Percentiles rank a stretch among this genome's conserved stretches.
These are phyloP conservation scores for Rhododendron henanense DNA, from an alignment of 148 eudicot species.

Conservation along the genomic window DNA sequence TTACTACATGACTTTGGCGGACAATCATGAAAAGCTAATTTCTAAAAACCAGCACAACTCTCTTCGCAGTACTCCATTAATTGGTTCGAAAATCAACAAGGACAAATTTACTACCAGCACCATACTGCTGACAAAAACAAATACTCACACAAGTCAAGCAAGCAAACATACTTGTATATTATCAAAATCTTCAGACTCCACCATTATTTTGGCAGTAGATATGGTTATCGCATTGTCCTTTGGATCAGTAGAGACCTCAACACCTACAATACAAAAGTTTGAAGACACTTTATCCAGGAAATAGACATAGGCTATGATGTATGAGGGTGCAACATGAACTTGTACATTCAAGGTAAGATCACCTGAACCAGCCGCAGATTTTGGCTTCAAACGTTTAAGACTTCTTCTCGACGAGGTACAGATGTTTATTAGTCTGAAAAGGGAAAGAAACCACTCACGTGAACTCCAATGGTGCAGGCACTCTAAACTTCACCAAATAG, in stretches of 20 bases:
- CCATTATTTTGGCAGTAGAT: constrained; percentile 47
- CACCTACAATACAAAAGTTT: constrained; percentile 28
- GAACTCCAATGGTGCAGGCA: no score
- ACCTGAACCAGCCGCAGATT: constrained; percentile 58
- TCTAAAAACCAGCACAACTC: background rate
- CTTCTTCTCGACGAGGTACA: constrained; percentile 23
- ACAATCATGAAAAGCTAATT: background rate
- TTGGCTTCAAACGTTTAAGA: constrained; percentile 32
- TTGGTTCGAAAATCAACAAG: background rate
- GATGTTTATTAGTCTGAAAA: constrained; percentile 15
- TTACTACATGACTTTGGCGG: background rate
- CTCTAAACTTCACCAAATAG: background rate
- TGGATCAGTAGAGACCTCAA: constrained; percentile 42
- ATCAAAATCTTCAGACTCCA: constrained; percentile 58
- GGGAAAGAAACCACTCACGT: background rate
- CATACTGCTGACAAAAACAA: background rate
- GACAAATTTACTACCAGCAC: background rate
- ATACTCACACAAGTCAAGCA: background rate
- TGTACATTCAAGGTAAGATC: constrained; percentile 5
- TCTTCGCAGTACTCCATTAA: background rate
- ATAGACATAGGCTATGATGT: constrained; percentile 1
- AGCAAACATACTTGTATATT: constrained; percentile 51
- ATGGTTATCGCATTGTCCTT: constrained; percentile 33
- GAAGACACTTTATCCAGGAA: background rate
- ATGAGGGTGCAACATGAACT: background rate